Evolutionary conservation across 192 early-diverging fungal genomes (phyloP), one percentile per base, ranked within the genome.

Genomic region (Linnemannia schmuckeri): DNA sequence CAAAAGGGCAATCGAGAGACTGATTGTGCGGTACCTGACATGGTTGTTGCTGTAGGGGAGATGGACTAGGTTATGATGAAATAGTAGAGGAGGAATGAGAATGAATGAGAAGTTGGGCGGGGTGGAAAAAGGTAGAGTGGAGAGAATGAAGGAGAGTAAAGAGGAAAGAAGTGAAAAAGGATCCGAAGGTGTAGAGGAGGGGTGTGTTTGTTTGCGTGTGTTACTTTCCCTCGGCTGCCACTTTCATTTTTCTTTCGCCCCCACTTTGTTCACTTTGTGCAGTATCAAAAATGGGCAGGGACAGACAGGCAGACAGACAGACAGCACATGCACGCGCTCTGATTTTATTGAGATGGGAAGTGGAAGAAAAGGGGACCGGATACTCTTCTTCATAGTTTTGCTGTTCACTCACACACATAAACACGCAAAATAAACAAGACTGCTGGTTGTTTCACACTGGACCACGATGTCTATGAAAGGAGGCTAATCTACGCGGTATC

Each of bases 191-290:
- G 44, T 72, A 37, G 6, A 55, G 24, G 54, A 15, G 44, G 30
- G 17, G 17, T 20, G 18, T 70, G 15, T 40, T 13, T 33, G 13
- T 7, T 3, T 41, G 38, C 38, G 35, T 70, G 35, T 71, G 38
- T 42, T 40, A 24, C 70, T 41, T n/a, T 41, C 1, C 38, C 41
- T 42, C 70, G 70, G 38, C 35, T 46, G 38, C 42, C n/a, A 44
- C 24, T 72, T 73, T 68, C 10, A 30, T 68, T 49, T 15, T 47
- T 73, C 49, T 63, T 33, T 24, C 61, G 2, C n/a, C 55, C n/a
- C 61, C 61, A 66, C 61, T 66, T 66, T 66, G 61, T 66, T 66
- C 61, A 66, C 61, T 66, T 66, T 66, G 61, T 30, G 27, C 27
- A 8, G 61, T 9, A 61, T 12, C 12, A 66, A 30, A 61, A 66